Evolutionary conservation across 2,329 filamentous ascomycete species (phyloP).

Genomic region (Neobulgaria alba): DNA sequence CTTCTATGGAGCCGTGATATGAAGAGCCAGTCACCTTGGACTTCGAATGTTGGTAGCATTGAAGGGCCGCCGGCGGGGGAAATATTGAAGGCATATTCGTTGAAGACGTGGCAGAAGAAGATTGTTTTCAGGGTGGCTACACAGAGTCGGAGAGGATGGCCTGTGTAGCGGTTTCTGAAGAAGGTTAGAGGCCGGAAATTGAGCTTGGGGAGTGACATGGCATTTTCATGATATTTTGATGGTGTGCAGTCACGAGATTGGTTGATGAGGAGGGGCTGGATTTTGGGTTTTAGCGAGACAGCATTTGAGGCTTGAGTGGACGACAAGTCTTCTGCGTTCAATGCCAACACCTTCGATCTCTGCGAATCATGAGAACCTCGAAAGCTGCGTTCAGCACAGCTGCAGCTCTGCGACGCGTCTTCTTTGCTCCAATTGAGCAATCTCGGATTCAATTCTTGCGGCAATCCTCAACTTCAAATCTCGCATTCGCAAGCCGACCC

Average conservation of each 20-base stretch:
- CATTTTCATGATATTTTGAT: slow-evolving; percentile 3
- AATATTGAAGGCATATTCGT: slow-evolving; percentile 53
- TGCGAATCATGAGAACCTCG: slow-evolving; percentile 18
- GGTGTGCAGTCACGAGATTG: slow-evolving; percentile 1
- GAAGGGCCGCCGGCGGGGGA: slow-evolving; percentile 61
- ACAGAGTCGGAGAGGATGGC: slow-evolving; percentile 34
- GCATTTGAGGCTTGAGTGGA: not conserved
- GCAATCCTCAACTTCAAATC: slow-evolving; percentile 8
- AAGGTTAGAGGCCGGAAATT: slow-evolving; percentile 3
- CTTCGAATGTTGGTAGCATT: slow-evolving; percentile 79
- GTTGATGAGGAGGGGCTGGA: not conserved
- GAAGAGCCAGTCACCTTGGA: slow-evolving; percentile 59
- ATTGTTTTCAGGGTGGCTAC: slow-evolving; percentile 39
- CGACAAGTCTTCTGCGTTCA: not conserved
- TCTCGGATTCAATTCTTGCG: slow-evolving; percentile 19
- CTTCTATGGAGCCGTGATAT: slow-evolving; percentile 59
- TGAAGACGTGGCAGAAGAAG: slow-evolving; percentile 41
- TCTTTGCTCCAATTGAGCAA: slow-evolving; percentile 33
- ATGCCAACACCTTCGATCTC: not conserved
- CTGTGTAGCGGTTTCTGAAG: slow-evolving; percentile 10
- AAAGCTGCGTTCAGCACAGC: slow-evolving; percentile 35
- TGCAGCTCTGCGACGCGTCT: slow-evolving; percentile 39
- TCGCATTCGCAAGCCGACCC: slow-evolving; percentile 3
- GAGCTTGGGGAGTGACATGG: slow-evolving; percentile 5
- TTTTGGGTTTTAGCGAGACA: not conserved